These are phyloP conservation scores for Chaetoscypha palmicola DNA, from an alignment of 2,329 filamentous ascomycete species.

Conservation along the genomic window DNA sequence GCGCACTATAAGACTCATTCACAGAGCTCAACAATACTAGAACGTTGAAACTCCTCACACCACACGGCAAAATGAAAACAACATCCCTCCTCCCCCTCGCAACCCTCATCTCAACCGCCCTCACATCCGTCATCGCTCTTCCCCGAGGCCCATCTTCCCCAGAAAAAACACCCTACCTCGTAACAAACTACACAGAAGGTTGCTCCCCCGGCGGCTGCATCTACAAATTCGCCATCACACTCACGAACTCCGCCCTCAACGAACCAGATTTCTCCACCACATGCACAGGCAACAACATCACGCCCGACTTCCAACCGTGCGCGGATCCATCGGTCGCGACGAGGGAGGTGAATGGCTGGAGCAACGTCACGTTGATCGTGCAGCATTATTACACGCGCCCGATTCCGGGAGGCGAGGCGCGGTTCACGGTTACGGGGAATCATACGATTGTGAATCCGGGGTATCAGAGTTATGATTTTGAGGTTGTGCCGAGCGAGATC, in stretches of 20 bases:
- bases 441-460: neutral
- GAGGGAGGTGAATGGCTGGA: neutral
- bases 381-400: neutral
- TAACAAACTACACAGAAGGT: conserved; percentile 2
- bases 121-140: neutral
- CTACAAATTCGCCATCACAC: neutral
- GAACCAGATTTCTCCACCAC: neutral
- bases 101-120: neutral
- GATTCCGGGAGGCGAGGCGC: neutral
- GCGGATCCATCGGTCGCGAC: neutral
- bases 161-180: neutral
- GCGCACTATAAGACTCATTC: too few relatives aligned
- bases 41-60: too few relatives aligned
- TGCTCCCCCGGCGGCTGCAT: conserved; percentile 1
- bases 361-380: neutral
- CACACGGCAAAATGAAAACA: neutral
- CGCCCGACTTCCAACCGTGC: conserved; percentile 1
- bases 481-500: neutral
- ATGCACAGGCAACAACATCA: neutral
- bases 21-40: too few relatives aligned
- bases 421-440: conserved; percentile 1
- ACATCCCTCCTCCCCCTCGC: neutral
- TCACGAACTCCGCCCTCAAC: neutral
- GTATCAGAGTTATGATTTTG: neutral
- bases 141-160: neutral